Base-by-base conservation (phyloP, 192 early-diverging fungal species). In the Pilaira anomala region DNA sequence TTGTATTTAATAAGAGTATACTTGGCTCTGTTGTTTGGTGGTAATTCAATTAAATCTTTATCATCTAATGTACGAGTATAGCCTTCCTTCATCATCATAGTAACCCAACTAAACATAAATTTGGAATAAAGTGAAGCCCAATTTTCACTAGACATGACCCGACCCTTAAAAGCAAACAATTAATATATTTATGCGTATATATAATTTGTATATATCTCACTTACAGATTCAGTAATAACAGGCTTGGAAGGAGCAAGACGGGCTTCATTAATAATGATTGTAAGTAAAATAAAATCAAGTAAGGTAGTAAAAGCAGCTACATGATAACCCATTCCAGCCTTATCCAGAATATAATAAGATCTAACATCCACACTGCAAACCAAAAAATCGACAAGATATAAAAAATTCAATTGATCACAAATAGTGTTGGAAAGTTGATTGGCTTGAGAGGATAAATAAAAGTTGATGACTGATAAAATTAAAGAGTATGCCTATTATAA, bases 71-170 rank as follows among this genome's bases (percentile, higher is more conserved):
- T 76, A 16, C 79, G 59, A 13, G 53, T 59, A 18, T 74, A 73
- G 2, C 86, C 86, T 50, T 75, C 58, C 24, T 74, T 69, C 71
- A 88, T 77, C 60, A 88, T 60, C 0, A 63, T 58, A 51, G 77
- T 80, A 9, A 85, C 58, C 83, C 82, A 88, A 39, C 19, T 44
- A 46, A 87, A 88, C 56, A 70, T 75, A 22, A 57, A 75, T 50
- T 63, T 22, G 11, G 63, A 66, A 26, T 69, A 75, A 14, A 75
- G 11, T 19, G 68, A 70, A 2, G 68, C 67, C 64, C 67, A 69
- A 16, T 56, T 48, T 46, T 75, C 73, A 3, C 59, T 25, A 1
- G 73, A 75, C 18, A 75, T 19, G 1, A 25, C 19, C 49, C 73
- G 68, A 21, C 73, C 67, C 65, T 67, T 53, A 13, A 33, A 28